A percentile compares a stretch with the other conserved stretches of the same genome.
phyloP scores from a whole-genome alignment of 176 grass and related monocot genomes.

The Themeda triandra region DNA sequence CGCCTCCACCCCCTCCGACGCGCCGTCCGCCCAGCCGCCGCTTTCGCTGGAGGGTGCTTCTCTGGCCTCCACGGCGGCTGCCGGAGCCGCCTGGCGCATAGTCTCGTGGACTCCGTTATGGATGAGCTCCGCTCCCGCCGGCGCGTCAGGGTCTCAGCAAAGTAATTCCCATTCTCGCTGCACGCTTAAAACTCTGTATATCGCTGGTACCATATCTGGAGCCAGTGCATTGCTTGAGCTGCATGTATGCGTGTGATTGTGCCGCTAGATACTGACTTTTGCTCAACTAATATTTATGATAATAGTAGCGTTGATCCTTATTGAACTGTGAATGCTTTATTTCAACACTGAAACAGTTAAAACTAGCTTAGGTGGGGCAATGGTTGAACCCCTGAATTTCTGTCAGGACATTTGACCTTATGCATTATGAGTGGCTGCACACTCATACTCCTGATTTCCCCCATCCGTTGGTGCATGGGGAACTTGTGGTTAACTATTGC shows the following conservation, averaged over 20 bases:
- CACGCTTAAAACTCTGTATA: neutral
- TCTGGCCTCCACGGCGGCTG: slow-evolving; percentile 6
- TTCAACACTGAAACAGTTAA: neutral
- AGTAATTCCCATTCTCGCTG: slow-evolving; percentile 37
- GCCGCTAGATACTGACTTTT: no score
- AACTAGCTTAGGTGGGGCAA: neutral
- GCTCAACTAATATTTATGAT: no score
- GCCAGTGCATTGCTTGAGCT: neutral
- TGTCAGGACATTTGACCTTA: neutral
- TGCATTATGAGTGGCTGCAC: neutral
- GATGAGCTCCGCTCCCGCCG: slow-evolving; percentile 61
- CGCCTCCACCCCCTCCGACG: slow-evolving; percentile 33
- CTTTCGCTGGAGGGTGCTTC: slow-evolving; percentile 8
- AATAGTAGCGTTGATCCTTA: no score
- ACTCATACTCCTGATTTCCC: neutral
- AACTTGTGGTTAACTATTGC: neutral
- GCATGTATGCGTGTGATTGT: no score
- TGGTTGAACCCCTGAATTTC: neutral
- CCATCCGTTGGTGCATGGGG: neutral
- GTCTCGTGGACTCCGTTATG: slow-evolving; percentile 54
- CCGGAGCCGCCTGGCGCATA: slow-evolving; percentile 32
- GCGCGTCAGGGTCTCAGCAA: slow-evolving; percentile 41
- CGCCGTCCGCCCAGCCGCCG: slow-evolving; percentile 4
- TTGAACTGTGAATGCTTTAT: neutral
- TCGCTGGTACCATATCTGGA: neutral